Evolutionary conservation across 129 eudicot species (phyloP), one percentile per base, ranked within the genome.

Genomic region (Flaveria bidentis): DNA sequence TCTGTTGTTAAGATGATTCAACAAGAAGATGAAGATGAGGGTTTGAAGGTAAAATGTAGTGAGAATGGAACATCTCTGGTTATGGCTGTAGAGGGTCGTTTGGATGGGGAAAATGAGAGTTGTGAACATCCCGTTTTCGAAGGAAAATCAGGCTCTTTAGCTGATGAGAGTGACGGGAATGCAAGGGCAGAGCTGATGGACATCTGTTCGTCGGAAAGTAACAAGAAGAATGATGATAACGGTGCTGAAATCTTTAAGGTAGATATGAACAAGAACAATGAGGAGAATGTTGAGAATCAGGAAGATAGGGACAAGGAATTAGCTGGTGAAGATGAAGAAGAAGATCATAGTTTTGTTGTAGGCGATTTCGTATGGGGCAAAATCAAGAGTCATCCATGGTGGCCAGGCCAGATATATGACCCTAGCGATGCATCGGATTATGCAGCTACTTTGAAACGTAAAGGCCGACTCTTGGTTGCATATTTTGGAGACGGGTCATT

Each of bases 311-410:
- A 15, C 9, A 25, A 13, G 28, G 41, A 5, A 8, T 47, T 9
- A 78, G 45, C 0, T 82, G 81, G 39, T 33, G 7, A 69, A 15
- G 50, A 72, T 25, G 84, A 39, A 39, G 77, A 57, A 36, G 61
- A 77, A 23, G 78, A 73, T 7, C 83, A 74, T 76, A 73, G 55
- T 56, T 91, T 74, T 74, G 66, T 71, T 16, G 93, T 89, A 6
- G 98, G 98, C 3, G 98, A 90, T 76, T 83, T 91, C 46, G 93
- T 91, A 15, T 93, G 98, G 98, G 98, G 91, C 5, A 93, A 93
- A 81, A 82, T 91, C 22, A 91, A 78, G 80, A 82, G 79, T 82
- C 83, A 87, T 53, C 90, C 96, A 2, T 91, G 96, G 97, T 91
- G 97, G 98, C 98, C 98, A 2, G 98, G 98, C 1, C 92, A 83